Evolutionary conservation across 441 rosid species (phyloP).

Genomic region (Bruguiera hainesii): DNA sequence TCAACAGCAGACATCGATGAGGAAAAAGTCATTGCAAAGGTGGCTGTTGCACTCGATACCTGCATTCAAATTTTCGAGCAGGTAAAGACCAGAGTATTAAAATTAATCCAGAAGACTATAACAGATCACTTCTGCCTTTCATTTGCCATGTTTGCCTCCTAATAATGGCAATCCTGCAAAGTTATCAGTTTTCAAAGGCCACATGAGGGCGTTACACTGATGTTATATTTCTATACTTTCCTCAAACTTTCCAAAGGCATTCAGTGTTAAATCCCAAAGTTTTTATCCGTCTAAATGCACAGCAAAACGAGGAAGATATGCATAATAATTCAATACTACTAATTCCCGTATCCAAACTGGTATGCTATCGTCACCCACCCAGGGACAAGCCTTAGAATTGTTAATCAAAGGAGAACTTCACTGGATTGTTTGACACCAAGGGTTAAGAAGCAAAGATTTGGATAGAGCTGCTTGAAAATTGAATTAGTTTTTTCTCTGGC

Average conservation of each 20-base stretch:
- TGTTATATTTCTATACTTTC: too few species aligned
- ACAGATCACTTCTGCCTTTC: not conserved
- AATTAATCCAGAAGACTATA: not conserved
- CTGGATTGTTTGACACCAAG: not conserved
- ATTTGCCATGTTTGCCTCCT: not conserved
- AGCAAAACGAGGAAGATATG: too few species aligned
- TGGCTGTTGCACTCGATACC: conserved; percentile 74
- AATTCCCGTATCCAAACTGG: too few species aligned
- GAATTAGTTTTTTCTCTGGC: not conserved
- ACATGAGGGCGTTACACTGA: too few species aligned
- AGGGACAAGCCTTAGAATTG: too few species aligned
- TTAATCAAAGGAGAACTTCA: too few species aligned
- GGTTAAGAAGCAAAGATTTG: not conserved
- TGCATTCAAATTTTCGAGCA: conserved; percentile 23
- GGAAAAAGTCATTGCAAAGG: conserved; percentile 62
- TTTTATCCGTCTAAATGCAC: too few species aligned
- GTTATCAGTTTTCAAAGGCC: too few species aligned
- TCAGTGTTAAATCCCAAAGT: too few species aligned
- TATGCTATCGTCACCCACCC: too few species aligned
- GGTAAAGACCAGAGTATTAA: not conserved
- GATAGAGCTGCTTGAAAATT: not conserved
- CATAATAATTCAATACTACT: too few species aligned
- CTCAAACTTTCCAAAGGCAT: too few species aligned
- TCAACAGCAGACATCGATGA: conserved; percentile 72
- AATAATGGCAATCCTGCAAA: not conserved